A percentile compares a stretch with the other conserved stretches of the same genome.
phyloP scores from a whole-genome alignment of 768 basidiomycete genomes.

The Serendipita sp. region DNA sequence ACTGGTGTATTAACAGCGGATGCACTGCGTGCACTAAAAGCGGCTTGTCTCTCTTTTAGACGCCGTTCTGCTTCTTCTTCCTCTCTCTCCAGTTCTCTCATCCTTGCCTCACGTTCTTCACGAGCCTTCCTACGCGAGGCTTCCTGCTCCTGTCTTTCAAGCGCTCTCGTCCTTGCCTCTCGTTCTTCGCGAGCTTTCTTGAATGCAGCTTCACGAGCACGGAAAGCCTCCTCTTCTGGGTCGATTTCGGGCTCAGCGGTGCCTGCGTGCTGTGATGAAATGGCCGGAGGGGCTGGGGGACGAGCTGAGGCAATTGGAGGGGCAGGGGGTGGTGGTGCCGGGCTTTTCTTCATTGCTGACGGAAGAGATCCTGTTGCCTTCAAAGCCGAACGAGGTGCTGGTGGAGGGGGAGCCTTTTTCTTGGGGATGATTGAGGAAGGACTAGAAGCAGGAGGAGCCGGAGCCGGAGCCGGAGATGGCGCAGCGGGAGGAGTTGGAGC shows the following conservation, averaged over 20 bases:
- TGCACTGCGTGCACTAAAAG: constrained; percentile 15
- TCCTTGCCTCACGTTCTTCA: constrained; percentile 50
- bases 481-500: constrained; percentile 28
- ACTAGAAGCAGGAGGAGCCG: constrained; percentile 28
- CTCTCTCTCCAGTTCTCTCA: constrained; percentile 46
- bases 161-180: constrained; percentile 31
- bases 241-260: constrained; percentile 39
- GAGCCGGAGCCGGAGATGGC: constrained; percentile 26
- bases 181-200: constrained; percentile 61
- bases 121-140: constrained; percentile 54
- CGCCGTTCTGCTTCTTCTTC: constrained; percentile 40
- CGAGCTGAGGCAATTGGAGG: constrained; percentile 7
- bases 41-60: constrained; percentile 15
- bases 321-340: constrained; percentile 14
- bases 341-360: constrained; percentile 13
- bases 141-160: constrained; percentile 34
- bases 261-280: constrained; percentile 13
- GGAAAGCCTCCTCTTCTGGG: constrained; percentile 59
- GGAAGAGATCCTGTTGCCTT: constrained; percentile 24
- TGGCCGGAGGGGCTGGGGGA: constrained; percentile 18
- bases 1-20: constrained; percentile 15
- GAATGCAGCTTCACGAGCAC: constrained; percentile 53
- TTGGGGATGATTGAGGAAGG: constrained; percentile 16
- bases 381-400: constrained; percentile 24
- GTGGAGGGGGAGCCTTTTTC: constrained; percentile 19